Percentiles rank a stretch among this genome's conserved stretches.
phyloP scores from a whole-genome alignment of 2,329 filamentous ascomycete genomes.

The Chrysosphaeria jannelii region DNA sequence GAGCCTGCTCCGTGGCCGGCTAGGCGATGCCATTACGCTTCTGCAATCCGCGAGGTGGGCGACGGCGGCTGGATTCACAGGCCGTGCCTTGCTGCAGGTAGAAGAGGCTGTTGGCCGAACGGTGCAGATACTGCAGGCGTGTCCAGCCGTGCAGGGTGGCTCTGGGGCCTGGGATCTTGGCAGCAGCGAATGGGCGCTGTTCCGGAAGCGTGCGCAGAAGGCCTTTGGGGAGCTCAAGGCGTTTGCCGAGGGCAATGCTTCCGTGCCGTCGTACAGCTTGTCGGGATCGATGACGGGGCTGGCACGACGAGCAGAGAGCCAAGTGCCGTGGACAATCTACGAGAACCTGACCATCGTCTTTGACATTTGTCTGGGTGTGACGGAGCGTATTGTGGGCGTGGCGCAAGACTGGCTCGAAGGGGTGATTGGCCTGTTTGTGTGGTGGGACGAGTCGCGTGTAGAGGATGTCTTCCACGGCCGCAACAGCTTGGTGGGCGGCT shows the following conservation, averaged over 20 bases:
- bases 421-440: constrained; percentile 50
- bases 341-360: constrained; percentile 60
- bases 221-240: constrained; percentile 40
- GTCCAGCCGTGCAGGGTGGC: constrained; percentile 40
- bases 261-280: not conserved
- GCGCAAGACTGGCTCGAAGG: constrained; percentile 86
- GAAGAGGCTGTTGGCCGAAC: constrained; percentile 39
- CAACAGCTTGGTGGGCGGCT: constrained; percentile 11
- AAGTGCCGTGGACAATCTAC: constrained; percentile 72
- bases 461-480: constrained; percentile 1
- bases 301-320: constrained; percentile 52
- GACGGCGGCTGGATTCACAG: constrained; percentile 34
- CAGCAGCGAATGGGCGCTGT: constrained; percentile 56
- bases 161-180: constrained; percentile 55
- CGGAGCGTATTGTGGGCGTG: constrained; percentile 42
- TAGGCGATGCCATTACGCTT: constrained; percentile 32
- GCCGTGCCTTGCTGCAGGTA: constrained; percentile 48
- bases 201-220: constrained; percentile 42
- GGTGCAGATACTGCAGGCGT: constrained; percentile 37
- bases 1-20: constrained; percentile 43
- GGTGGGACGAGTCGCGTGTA: constrained; percentile 44
- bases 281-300: constrained; percentile 27
- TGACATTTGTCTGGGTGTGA: constrained; percentile 46
- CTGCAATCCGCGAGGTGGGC: constrained; percentile 53
- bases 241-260: constrained; percentile 46